Percentiles rank a stretch among this genome's conserved stretches.
These are phyloP conservation scores for Diospyros kaki DNA, from an alignment of 148 eudicot genomes.

Conservation along the genomic window DNA sequence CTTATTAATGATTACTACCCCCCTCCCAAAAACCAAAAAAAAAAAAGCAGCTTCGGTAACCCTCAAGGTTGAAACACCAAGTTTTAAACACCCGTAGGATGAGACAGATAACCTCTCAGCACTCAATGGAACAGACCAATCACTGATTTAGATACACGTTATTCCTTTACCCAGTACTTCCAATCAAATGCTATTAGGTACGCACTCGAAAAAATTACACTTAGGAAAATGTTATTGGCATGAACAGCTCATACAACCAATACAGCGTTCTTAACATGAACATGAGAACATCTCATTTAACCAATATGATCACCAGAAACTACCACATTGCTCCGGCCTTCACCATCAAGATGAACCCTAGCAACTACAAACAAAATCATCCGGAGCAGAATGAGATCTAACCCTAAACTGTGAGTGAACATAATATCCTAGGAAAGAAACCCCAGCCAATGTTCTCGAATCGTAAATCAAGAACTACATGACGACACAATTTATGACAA, in stretches of 20 bases:
- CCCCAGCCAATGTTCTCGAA: neutral
- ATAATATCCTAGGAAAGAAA: neutral
- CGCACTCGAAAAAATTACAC: too few species aligned
- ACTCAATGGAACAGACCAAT: too few species aligned
- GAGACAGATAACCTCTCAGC: too few species aligned
- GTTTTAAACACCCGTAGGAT: too few species aligned
- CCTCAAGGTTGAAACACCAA: too few species aligned
- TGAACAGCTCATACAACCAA: neutral
- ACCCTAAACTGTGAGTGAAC: slow-evolving; percentile 1
- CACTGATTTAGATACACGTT: neutral
- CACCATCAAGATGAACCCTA: neutral
- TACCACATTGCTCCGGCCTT: neutral
- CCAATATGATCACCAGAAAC: neutral
- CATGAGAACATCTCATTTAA: too few species aligned
- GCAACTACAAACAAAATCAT: neutral
- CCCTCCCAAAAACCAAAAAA: too few species aligned
- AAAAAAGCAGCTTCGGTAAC: too few species aligned
- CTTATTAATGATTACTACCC: too few species aligned
- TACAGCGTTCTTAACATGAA: too few species aligned
- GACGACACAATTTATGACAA: neutral
- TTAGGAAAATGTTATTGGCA: too few species aligned
- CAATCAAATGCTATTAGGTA: neutral
- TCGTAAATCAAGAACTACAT: neutral
- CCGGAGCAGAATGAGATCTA: neutral
- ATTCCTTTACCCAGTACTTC: neutral